Conservation (phyloP, 495 filamentous ascomycete genomes). For the Trichoderma erinaceum region DNA sequence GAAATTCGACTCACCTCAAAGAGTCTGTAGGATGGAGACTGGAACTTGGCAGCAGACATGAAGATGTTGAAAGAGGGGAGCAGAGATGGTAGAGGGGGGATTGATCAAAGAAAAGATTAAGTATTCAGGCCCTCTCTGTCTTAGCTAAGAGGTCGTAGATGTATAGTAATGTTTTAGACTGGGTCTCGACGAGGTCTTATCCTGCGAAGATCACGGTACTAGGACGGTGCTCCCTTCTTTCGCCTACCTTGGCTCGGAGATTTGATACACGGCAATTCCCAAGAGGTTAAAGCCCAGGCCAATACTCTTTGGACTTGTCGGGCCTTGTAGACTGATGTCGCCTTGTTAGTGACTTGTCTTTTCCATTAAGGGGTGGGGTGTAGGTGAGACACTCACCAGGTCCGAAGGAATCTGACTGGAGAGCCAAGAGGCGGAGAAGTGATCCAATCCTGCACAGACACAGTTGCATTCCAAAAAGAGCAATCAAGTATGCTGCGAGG, state of each 20-base stretch:
- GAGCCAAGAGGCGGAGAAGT: not conserved
- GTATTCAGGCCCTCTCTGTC: constrained; percentile 4
- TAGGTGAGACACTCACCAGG: constrained; percentile 7
- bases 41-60: constrained; percentile 47
- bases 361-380: not conserved
- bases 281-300: not conserved
- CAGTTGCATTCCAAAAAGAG: constrained; percentile 13
- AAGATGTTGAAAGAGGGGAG: constrained; percentile 22
- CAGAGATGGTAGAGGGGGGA: not conserved
- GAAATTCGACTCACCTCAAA: constrained; percentile 39
- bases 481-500: constrained; percentile 5
- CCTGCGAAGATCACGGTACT: not conserved
- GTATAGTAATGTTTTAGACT: constrained; percentile 8
- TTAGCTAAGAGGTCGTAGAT: constrained; percentile 2
- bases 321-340: not conserved
- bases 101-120: not conserved
- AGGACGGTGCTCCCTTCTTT: constrained; percentile 1
- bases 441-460: not conserved
- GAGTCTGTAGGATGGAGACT: constrained; percentile 44
- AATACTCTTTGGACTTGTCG: not conserved
- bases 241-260: constrained; percentile 11
- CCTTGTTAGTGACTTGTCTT: not conserved
- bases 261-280: constrained; percentile 8
- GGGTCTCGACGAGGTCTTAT: not conserved
- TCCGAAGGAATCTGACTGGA: constrained; percentile 8